Evolutionary conservation across 345 rosid genomes (phyloP).

Genomic region (Linum tenue): DNA sequence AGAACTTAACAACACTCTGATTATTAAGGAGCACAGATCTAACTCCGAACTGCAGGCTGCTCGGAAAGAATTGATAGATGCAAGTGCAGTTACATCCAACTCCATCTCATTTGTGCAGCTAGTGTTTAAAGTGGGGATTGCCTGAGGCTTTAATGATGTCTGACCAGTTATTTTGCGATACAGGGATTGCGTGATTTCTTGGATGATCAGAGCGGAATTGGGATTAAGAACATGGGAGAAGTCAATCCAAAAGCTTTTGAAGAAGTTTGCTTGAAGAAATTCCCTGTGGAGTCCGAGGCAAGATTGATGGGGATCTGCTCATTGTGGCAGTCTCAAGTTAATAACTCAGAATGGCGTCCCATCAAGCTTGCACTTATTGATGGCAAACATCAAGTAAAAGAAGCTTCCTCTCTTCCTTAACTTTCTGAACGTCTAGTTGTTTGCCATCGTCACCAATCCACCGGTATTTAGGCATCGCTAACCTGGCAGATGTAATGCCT

Average conservation of each 20-base stretch:
- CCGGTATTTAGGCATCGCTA: no score
- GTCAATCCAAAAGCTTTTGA: slow-evolving; percentile 17
- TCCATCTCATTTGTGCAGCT: not conserved
- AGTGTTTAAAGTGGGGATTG: not conserved
- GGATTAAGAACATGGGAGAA: slow-evolving; percentile 27
- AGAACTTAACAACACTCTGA: slow-evolving; percentile 8
- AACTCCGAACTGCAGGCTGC: slow-evolving; percentile 29
- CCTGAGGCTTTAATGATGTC: not conserved
- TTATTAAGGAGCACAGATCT: slow-evolving; percentile 5
- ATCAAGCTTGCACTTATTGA: slow-evolving; percentile 2
- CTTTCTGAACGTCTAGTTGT: not conserved
- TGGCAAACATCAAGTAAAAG: slow-evolving; percentile 16
- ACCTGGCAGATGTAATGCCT: no score
- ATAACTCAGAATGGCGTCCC: slow-evolving; percentile 20
- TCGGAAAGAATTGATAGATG: slow-evolving; percentile 22
- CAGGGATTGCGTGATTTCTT: slow-evolving; percentile 22
- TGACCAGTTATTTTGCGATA: not conserved
- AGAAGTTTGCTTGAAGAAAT: slow-evolving; percentile 12
- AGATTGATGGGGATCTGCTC: slow-evolving; percentile 17
- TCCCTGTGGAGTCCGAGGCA: slow-evolving; percentile 10
- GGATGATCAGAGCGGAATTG: slow-evolving; percentile 11
- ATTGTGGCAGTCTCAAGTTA: slow-evolving; percentile 17
- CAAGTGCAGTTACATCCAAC: not conserved
- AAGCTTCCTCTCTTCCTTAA: not conserved
- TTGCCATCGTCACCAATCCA: not conserved